Percentiles rank a stretch among this genome's conserved stretches.
Conservation (phyloP, 73 alveolate genomes). For the Tetrahymena borealis region DNA sequence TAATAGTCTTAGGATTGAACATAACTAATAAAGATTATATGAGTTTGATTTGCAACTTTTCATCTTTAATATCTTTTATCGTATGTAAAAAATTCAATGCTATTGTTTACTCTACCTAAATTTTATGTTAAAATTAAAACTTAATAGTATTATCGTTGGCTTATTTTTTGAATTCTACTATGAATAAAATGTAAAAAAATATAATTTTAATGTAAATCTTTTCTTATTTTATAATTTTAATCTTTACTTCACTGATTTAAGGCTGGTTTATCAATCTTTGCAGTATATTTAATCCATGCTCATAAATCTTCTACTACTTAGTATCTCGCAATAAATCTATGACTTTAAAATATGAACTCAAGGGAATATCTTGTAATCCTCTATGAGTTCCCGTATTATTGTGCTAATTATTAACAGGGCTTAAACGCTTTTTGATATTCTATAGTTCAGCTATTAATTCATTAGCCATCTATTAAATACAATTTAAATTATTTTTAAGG, state of each 20-base stretch:
- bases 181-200: too few relatives aligned
- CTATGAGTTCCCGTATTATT: neutral
- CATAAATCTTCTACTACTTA: neutral
- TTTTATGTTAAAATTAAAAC: neutral
- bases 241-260: neutral
- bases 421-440: neutral
- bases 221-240: too few relatives aligned
- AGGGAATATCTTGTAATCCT: neutral
- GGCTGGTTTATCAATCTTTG: neutral
- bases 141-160: too few relatives aligned
- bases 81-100: neutral
- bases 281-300: neutral
- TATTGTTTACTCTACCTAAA: neutral
- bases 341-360: neutral
- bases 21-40: neutral
- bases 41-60: neutral
- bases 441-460: neutral
- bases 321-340: neutral
- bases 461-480: neutral
- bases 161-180: too few relatives aligned
- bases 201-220: too few relatives aligned
- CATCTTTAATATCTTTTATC: neutral
- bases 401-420: neutral
- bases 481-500: neutral
- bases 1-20: neutral